Conservation (phyloP, 2,329 filamentous ascomycete species). For the Beauveria australis region DNA sequence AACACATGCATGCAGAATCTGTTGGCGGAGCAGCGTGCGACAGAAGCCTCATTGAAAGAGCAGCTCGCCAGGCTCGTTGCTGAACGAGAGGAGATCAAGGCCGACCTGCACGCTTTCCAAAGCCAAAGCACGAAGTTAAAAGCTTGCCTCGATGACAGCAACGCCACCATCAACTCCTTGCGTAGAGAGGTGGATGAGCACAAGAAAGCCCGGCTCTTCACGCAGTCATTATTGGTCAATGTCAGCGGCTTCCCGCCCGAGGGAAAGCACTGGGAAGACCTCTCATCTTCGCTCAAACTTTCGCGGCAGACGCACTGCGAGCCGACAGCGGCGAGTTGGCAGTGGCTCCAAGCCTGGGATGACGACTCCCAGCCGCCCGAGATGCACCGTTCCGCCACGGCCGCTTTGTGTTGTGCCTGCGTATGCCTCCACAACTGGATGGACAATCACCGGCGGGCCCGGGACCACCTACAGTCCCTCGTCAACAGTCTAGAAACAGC, state of each 20-base stretch:
- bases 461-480: background rate
- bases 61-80: background rate
- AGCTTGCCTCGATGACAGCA: background rate
- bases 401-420: background rate
- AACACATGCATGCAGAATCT: background rate
- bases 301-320: background rate
- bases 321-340: background rate
- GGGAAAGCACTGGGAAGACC: background rate
- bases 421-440: background rate
- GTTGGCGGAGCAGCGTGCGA: background rate
- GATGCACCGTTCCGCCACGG: background rate
- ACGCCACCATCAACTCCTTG: background rate
- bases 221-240: background rate
- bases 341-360: background rate
- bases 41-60: background rate
- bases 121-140: background rate
- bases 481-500: background rate
- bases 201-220: background rate
- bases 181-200: background rate
- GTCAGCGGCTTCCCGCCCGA: background rate
- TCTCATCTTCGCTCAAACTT: background rate
- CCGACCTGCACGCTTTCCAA: background rate
- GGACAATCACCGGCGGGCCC: background rate
- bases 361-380: background rate
- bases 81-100: background rate